Conservation (phyloP, 345 rosid species). For the Bruguiera sexangula region DNA sequence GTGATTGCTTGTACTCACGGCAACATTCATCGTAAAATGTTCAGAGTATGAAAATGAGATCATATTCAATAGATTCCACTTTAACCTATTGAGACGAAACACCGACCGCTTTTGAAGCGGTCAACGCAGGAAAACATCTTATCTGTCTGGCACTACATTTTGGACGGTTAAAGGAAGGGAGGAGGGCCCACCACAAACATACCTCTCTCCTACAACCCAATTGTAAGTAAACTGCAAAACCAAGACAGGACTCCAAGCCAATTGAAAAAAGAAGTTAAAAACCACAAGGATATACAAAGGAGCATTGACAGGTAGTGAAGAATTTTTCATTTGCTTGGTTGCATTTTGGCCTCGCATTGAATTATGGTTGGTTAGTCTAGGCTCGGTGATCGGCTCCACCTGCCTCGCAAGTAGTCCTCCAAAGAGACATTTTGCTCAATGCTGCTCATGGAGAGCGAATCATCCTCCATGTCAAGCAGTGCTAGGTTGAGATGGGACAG, state of each 20-base stretch:
- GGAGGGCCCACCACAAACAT: slow-evolving; percentile 65
- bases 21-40: slow-evolving; percentile 2
- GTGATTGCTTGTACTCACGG: neutral
- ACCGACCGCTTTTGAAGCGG: neutral
- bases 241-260: slow-evolving; percentile 1
- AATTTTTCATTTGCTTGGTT: neutral
- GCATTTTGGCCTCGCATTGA: slow-evolving; percentile 2
- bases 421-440: slow-evolving; percentile 47
- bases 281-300: slow-evolving; percentile 3
- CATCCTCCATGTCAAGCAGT: slow-evolving; percentile 32
- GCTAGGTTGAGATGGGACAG: slow-evolving; percentile 33
- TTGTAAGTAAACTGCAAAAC: slow-evolving; percentile 10
- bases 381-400: slow-evolving; percentile 92
- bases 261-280: neutral
- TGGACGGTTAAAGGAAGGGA: slow-evolving; percentile 41
- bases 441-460: slow-evolving; percentile 31
- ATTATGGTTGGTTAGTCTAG: slow-evolving; percentile 49
- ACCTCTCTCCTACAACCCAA: slow-evolving; percentile 70
- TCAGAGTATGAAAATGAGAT: slow-evolving; percentile 13
- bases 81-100: slow-evolving; percentile 25
- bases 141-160: neutral
- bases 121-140: neutral
- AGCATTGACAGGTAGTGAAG: slow-evolving; percentile 1
- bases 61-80: slow-evolving; percentile 7
- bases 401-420: slow-evolving; percentile 44